Evolutionary conservation across 805 yeast genomes (phyloP).

Genomic region (Candida montana): DNA sequence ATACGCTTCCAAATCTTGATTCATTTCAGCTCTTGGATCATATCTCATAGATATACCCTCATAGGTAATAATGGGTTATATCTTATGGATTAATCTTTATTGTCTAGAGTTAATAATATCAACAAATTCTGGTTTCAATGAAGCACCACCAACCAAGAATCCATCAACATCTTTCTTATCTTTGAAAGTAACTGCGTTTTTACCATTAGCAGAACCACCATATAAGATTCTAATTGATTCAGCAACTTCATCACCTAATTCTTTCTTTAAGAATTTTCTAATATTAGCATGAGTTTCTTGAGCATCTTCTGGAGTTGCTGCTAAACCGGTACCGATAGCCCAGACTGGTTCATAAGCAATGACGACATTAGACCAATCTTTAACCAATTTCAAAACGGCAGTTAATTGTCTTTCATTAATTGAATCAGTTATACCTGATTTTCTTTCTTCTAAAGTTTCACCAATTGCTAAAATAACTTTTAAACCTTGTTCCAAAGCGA

Average conservation of each 20-base stretch:
- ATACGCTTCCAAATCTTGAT: no score
- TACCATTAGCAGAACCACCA: conserved; percentile 98
- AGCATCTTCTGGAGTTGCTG: conserved; percentile 98
- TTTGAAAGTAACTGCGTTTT: conserved; percentile 85
- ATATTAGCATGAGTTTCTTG: conserved; percentile 89
- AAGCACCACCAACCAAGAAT: conserved; percentile 99
- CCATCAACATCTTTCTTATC: conserved; percentile 95
- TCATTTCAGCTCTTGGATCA: no score
- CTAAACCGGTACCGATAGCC: conserved; percentile 99
- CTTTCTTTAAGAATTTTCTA: conserved; percentile 73
- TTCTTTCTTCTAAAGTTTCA: conserved; percentile 94
- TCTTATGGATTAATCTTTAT: conserved; percentile 27
- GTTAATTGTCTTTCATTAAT: conserved; percentile 86
- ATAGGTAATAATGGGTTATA: no score
- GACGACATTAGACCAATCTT: conserved; percentile 89
- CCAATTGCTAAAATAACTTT: conserved; percentile 96
- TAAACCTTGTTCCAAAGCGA: conserved; percentile 84
- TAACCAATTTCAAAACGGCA: conserved; percentile 75
- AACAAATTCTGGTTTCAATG: conserved; percentile 95
- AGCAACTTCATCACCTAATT: conserved; percentile 77
- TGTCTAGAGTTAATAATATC: conserved; percentile 91
- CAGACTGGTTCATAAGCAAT: conserved; percentile 99
- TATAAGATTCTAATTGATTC: conserved; percentile 82
- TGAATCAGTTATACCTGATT: conserved; percentile 77
- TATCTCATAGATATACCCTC: no score